Evolutionary conservation across 73 alveolate species (phyloP), one percentile per base, ranked within the genome.

Genomic region (Paramecium tetraurelia): DNA sequence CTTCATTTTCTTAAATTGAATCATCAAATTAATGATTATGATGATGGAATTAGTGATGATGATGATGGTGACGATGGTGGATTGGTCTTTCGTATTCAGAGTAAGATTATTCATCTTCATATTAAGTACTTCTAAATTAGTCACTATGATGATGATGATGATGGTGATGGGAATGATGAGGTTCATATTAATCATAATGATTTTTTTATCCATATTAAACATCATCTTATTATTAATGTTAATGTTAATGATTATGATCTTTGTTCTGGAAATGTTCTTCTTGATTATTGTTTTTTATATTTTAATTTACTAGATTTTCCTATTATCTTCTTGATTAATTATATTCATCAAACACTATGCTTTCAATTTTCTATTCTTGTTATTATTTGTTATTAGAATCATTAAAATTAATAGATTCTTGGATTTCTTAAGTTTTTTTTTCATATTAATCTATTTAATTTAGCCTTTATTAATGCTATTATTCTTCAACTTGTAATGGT

Each of bases 11-110:
- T 44, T 76, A 11, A 12, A 12, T 22, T 14, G 8, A 2, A 76
- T 76, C 20, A 36, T 76, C 71, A 35, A 14, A 27, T 29, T 76
- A 4, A 76, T 76, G 85, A 76, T 33, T 43, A 31, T 33, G 69
- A 76, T 76, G 57, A 33, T 76, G 69, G 14, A 29, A 40, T 12
- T 0, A 50, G 12, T 76, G 89, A 76, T 76, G 89, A 33, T 76
- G 85, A 18, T 76, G 89, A 35, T 76, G 89, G 11, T 76, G 83
- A 36, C 35, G 70, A 36, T 76, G 85, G 22, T 69, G 70, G 11
- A 7, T 16, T 18, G 59, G 85, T 41, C 20, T 21, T 41, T 69
- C 85, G 6, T 69, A 36, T 38, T 69, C 59, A 7, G 20, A 41
- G 22, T 69, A 41, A 4, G 20, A 41, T 38, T 69, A 41, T 7